Evolutionary conservation across 2,329 filamentous ascomycete species (phyloP).

Genomic region (Talaromyces amestolkiae): DNA sequence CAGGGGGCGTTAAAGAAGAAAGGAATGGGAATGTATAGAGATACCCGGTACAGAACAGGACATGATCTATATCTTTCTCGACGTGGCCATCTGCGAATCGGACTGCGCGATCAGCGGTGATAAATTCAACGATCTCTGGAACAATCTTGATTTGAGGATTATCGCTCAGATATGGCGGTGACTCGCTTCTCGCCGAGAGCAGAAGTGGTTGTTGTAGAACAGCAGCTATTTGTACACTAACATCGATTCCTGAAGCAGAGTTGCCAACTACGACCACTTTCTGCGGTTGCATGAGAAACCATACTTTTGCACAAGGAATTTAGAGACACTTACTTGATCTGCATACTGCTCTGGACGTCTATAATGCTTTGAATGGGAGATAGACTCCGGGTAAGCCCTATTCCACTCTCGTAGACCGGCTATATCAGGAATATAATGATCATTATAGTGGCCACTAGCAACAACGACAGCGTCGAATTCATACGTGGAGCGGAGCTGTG

Average conservation of each 20-base stretch:
- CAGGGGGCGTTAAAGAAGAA: conserved; percentile 47
- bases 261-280: conserved; percentile 84
- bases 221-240: conserved; percentile 69
- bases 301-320: background rate
- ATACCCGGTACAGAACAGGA: conserved; percentile 89
- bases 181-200: conserved; percentile 58
- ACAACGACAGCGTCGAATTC: conserved; percentile 73
- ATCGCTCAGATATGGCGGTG: conserved; percentile 39
- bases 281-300: background rate
- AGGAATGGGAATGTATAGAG: conserved; percentile 80
- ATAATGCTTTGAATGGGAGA: conserved; percentile 79
- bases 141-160: conserved; percentile 55
- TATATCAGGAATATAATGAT: conserved; percentile 65
- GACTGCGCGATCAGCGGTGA: conserved; percentile 55
- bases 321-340: conserved; percentile 50
- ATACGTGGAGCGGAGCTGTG: conserved; percentile 40
- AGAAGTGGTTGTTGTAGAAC: conserved; percentile 62
- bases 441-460: conserved; percentile 71
- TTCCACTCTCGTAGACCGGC: conserved; percentile 61
- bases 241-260: conserved; percentile 79
- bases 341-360: conserved; percentile 62
- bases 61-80: conserved; percentile 67
- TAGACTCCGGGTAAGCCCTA: conserved; percentile 55
- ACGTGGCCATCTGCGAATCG: conserved; percentile 64
- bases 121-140: conserved; percentile 52